Evolutionary conservation across 2,329 filamentous ascomycete species (phyloP), one percentile per base, ranked within the genome.

Genomic region (Aureobasidium pullulans): DNA sequence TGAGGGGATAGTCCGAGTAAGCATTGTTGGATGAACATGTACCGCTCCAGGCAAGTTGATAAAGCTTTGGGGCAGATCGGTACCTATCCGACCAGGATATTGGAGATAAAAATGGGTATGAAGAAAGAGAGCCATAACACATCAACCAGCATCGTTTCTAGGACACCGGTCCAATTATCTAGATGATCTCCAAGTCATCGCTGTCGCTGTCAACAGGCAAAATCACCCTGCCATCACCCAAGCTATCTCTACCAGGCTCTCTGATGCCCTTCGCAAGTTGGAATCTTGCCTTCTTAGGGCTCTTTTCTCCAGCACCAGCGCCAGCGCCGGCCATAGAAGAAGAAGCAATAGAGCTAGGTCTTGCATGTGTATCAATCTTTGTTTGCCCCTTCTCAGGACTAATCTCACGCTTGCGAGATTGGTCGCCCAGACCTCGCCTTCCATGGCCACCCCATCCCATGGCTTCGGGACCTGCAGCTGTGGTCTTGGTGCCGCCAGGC

Each of bases 401-500:
- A 1, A 61, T 60, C 10, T 64, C n/a, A 13, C 62, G 57, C 29
- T 56, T 63, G 37, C 61, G 48, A 16, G 29, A 57, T 4, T 28
- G 4, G n/a, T 57, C 34, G 3, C 72, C 66, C 13, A 77, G 64
- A 4, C 74, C 73, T 28, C 71, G 67, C 61, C 74, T 77, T 60
- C 68, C 71, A 6, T 75, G 74, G 2, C 75, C 75, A n/a, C 76
- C 72, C 78, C 78, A 80, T 7, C 78, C 78, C 61, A 79, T 69
- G 1, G 77, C 75, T 48, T 72, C 69, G 2, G 47, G 47, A 32
- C 57, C 57, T 13, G 70, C 65, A 13, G 66, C 68, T 13, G 66
- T 64, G 11, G 65, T 67, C 5, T 70, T 70, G 29, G 71, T 70
- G 29, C 62, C 65, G 67, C 71, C 47, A 62, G 66, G 42, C 63